Percentiles rank a stretch among this genome's conserved stretches.
phyloP scores from a whole-genome alignment of 2,329 filamentous ascomycete species.

The Clarireedia sp. region DNA sequence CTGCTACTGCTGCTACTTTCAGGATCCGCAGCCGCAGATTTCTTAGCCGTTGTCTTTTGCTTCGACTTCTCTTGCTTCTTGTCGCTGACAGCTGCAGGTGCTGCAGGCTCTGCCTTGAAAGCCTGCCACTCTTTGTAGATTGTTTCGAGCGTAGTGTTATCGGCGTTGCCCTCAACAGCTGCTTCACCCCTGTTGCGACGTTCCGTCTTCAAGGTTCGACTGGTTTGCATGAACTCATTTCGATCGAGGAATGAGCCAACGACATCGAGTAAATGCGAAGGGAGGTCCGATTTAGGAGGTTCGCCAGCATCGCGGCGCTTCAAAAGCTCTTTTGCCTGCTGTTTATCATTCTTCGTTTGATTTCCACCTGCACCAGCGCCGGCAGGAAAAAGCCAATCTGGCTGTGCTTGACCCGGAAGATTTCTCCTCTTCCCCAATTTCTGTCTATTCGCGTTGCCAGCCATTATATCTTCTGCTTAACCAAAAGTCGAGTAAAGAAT shows the following conservation, averaged over 20 bases:
- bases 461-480: conserved; percentile 13
- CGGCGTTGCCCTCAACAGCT: conserved; percentile 38
- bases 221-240: conserved; percentile 55
- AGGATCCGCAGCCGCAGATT: conserved; percentile 21
- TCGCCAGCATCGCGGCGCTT: conserved; percentile 21
- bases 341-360: conserved; percentile 25
- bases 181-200: conserved; percentile 34
- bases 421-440: conserved; percentile 28
- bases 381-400: conserved; percentile 29
- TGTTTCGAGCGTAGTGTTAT: conserved; percentile 28
- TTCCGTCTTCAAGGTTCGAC: conserved; percentile 56
- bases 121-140: conserved; percentile 35
- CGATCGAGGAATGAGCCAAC: conserved; percentile 59
- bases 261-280: conserved; percentile 56
- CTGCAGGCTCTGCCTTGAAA: conserved; percentile 16
- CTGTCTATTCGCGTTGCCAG: conserved; percentile 27
- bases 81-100: conserved; percentile 3
- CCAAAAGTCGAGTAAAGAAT: neutral
- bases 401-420: conserved; percentile 17
- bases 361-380: conserved; percentile 15
- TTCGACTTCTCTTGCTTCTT: conserved; percentile 13
- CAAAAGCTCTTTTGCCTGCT: conserved; percentile 25
- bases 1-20: conserved; percentile 22
- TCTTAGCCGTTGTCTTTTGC: conserved; percentile 21
- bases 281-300: conserved; percentile 33